Conservation (phyloP, 768 basidiomycete species). For the Suillus paluster region DNA sequence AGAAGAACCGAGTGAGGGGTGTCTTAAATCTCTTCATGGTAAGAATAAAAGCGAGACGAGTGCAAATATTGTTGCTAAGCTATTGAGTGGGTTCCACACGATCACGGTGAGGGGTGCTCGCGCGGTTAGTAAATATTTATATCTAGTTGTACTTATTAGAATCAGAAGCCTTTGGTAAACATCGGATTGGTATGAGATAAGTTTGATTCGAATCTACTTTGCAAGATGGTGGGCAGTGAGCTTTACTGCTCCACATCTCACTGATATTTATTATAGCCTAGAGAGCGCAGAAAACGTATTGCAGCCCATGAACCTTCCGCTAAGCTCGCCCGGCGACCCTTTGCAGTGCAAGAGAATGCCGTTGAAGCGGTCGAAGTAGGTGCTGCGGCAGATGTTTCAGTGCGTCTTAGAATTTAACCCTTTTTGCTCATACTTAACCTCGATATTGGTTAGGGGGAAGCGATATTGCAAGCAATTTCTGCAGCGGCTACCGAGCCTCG, state of each 20-base stretch:
- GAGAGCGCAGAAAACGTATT: conserved; percentile 45
- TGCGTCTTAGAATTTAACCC: conserved; percentile 28
- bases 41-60: background rate
- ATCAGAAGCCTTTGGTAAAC: conserved; percentile 3
- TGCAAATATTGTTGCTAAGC: too few species aligned
- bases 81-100: too few species aligned
- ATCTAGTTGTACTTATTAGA: conserved; percentile 1
- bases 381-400: conserved; percentile 44
- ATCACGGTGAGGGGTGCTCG: too few species aligned
- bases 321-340: conserved; percentile 50
- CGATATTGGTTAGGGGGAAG: background rate
- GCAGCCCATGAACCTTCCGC: conserved; percentile 57
- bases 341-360: conserved; percentile 53
- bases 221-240: conserved; percentile 26
- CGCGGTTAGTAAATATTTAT: too few species aligned
- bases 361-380: conserved; percentile 55
- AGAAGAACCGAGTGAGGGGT: too few species aligned
- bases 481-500: conserved; percentile 36
- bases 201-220: conserved; percentile 3
- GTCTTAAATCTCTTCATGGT: too few species aligned
- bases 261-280: conserved; percentile 34
- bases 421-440: background rate
- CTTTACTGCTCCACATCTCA: background rate
- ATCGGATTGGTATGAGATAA: background rate
- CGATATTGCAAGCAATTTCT: conserved; percentile 34